Conservation (phyloP, 75 land plant genomes). For the Pinus taeda region DNA sequence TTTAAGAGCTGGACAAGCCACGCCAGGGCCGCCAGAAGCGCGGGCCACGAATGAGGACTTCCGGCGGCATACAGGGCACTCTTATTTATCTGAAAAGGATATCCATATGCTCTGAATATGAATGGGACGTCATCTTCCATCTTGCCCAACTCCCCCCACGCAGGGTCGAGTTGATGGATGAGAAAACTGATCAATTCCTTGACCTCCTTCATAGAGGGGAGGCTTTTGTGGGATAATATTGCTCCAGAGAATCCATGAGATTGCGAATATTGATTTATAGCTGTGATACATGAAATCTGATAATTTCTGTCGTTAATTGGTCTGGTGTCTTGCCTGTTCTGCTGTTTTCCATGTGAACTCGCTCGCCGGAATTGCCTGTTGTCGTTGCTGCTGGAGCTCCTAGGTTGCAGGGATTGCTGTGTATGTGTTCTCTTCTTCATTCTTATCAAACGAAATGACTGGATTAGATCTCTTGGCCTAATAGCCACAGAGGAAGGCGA, state of each 20-base stretch:
- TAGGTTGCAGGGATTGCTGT: no score
- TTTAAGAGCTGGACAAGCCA: conserved; percentile 70
- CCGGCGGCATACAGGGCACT: conserved; percentile 75
- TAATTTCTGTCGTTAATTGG: conserved; percentile 41
- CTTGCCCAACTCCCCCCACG: conserved; percentile 14
- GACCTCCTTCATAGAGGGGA: conserved; percentile 73
- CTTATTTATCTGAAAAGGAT: conserved; percentile 64
- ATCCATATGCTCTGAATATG: conserved; percentile 43
- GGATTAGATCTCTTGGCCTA: no score
- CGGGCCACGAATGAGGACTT: conserved; percentile 86
- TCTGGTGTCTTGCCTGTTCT: conserved; percentile 12
- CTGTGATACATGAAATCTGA: conserved; percentile 39
- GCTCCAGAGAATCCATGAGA: conserved; percentile 36
- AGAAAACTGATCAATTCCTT: conserved; percentile 52
- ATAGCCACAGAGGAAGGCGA: no score
- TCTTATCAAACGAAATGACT: no score
- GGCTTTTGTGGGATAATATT: conserved; percentile 39
- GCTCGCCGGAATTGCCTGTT: no score
- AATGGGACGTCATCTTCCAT: conserved; percentile 71
- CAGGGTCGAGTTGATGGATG: conserved; percentile 40
- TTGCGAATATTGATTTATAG: conserved; percentile 56
- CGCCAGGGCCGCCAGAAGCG: conserved; percentile 60
- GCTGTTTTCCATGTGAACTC: no score
- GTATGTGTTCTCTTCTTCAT: no score
- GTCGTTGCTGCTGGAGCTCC: no score